These are phyloP conservation scores for Mycena pura DNA, from an alignment of 768 basidiomycete genomes.

Conservation along the genomic window DNA sequence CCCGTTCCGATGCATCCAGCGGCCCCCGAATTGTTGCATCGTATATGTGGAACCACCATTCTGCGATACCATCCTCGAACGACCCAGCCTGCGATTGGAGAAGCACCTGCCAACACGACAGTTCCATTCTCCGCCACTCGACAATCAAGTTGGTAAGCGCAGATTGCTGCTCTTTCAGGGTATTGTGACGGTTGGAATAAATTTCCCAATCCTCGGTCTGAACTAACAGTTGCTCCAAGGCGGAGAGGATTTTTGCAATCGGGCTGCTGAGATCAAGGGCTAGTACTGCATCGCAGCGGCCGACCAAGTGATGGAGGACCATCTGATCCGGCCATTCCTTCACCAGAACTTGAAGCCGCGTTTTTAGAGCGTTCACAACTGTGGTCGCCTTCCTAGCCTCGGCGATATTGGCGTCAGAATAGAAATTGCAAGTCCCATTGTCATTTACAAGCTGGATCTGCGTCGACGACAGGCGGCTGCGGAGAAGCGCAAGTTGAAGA, in stretches of 20 bases:
- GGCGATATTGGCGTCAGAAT: constrained; percentile 73
- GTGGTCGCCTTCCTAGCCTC: constrained; percentile 70
- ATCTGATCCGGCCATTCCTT: constrained; percentile 97
- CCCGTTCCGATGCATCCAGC: constrained; percentile 52
- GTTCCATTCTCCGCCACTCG: constrained; percentile 88
- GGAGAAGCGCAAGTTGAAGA: constrained; percentile 59
- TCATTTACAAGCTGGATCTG: constrained; percentile 26
- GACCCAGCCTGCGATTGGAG: constrained; percentile 72
- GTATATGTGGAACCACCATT: constrained; percentile 93
- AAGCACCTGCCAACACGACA: constrained; percentile 85
- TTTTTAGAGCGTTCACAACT: constrained; percentile 56
- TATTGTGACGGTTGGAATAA: constrained; percentile 92
- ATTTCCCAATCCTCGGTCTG: constrained; percentile 97
- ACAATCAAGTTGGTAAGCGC: constrained; percentile 77
- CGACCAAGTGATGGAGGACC: constrained; percentile 86
- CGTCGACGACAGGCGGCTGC: constrained; percentile 44
- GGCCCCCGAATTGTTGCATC: constrained; percentile 75
- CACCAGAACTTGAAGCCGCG: constrained; percentile 62
- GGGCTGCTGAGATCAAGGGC: constrained; percentile 68
- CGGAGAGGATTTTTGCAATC: constrained; percentile 81
- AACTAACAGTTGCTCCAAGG: constrained; percentile 82
- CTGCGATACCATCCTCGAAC: constrained; percentile 54
- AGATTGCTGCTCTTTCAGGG: constrained; percentile 70
- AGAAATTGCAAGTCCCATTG: constrained; percentile 69
- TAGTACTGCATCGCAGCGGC: constrained; percentile 73